phyloP scores from a whole-genome alignment of 441 rosid species.

The Pelargonium citronellum region DNA sequence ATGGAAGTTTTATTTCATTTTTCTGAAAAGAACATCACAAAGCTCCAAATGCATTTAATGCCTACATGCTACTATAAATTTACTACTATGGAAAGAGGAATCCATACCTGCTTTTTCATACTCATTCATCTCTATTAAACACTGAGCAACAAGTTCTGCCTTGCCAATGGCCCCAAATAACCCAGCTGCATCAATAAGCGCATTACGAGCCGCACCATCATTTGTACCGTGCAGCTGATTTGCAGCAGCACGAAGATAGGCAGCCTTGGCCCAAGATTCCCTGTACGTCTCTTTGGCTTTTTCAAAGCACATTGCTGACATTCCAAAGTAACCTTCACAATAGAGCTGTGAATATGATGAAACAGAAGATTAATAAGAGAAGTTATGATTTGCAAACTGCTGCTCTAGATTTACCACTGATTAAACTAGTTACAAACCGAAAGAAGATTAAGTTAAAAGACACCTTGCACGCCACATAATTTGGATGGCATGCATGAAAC shows the following conservation, averaged over 20 bases:
- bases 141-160: slow-evolving; percentile 37
- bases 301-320: slow-evolving; percentile 48
- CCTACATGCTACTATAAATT: neutral
- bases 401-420: neutral
- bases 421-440: too few species aligned
- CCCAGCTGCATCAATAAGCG: slow-evolving; percentile 40
- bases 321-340: slow-evolving; percentile 35
- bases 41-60: neutral
- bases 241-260: slow-evolving; percentile 35
- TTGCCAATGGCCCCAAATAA: slow-evolving; percentile 38
- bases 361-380: slow-evolving; percentile 3
- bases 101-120: slow-evolving; percentile 25
- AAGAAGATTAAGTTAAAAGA: too few species aligned
- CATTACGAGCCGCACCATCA: slow-evolving; percentile 27
- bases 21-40: neutral
- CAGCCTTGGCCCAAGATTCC: slow-evolving; percentile 37
- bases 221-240: slow-evolving; percentile 29
- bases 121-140: slow-evolving; percentile 33
- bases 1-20: too few species aligned
- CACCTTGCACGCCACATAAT: neutral
- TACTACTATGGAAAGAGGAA: neutral
- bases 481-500: neutral
- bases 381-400: neutral
- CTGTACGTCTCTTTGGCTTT: slow-evolving; percentile 37
- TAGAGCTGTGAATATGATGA: slow-evolving; percentile 34